These are phyloP conservation scores for Coffea canephora DNA, from an alignment of 257 asterid species.

Conservation along the genomic window DNA sequence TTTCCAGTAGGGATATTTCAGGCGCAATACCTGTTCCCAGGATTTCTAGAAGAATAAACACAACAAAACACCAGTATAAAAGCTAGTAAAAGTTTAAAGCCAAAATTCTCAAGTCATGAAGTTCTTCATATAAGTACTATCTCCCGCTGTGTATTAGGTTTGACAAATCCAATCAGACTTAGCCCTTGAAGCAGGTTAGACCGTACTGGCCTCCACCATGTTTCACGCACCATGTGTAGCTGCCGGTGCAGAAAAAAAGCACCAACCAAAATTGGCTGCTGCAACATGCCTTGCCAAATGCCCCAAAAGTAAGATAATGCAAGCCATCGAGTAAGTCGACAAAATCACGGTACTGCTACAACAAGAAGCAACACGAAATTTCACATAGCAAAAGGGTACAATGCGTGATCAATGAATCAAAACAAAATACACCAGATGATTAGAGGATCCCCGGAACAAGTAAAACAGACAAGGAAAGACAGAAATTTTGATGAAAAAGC, in stretches of 20 bases:
- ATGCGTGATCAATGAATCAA: neutral
- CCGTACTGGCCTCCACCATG: neutral
- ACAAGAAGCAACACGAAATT: neutral
- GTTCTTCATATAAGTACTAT: too few relatives aligned
- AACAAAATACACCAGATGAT: neutral
- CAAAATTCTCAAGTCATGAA: neutral
- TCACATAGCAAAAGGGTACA: neutral
- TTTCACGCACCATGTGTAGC: neutral
- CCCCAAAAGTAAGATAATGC: neutral
- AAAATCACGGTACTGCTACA: neutral
- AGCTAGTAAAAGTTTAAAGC: neutral
- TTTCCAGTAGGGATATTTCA: neutral
- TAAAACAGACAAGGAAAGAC: neutral
- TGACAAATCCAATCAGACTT: neutral
- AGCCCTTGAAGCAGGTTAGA: neutral
- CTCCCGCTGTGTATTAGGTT: neutral
- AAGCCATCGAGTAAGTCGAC: neutral
- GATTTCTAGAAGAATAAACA: neutral
- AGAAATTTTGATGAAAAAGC: neutral
- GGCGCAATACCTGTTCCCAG: neutral
- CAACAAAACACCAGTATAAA: neutral
- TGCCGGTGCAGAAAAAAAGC: neutral
- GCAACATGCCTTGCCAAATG: neutral
- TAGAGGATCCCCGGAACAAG: neutral
- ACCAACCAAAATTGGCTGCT: neutral